A percentile compares a stretch with the other conserved stretches of the same genome.
These are phyloP conservation scores for Malassezia obtusa DNA, from an alignment of 1,284 basidiomycete genomes.

Conservation along the genomic window DNA sequence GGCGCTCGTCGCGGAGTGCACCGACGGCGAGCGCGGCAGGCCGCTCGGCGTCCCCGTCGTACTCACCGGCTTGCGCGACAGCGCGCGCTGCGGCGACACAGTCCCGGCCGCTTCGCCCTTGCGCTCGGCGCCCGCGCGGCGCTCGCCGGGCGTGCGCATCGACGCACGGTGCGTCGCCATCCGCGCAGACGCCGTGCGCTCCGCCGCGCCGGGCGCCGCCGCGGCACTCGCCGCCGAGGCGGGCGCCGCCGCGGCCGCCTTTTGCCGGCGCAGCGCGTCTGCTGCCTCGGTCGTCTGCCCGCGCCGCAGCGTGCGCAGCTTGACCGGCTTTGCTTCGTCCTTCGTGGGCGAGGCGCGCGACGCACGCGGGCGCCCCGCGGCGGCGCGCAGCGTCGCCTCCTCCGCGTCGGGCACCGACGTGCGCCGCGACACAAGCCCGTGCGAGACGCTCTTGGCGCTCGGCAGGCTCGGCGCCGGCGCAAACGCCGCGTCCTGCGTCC, in stretches of 20 bases:
- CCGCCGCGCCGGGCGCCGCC: background rate
- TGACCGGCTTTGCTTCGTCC: slow-evolving; percentile 3
- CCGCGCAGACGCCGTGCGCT: background rate
- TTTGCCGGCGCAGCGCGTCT: slow-evolving; percentile 13
- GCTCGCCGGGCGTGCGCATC: background rate
- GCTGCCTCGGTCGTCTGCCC: slow-evolving; percentile 7
- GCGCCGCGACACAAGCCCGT: background rate
- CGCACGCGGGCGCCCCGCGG: background rate
- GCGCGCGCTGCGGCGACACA: background rate
- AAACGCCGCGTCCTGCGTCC: background rate
- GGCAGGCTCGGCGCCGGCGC: background rate
- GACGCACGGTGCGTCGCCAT: background rate
- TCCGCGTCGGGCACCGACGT: background rate
- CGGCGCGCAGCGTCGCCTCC: background rate
- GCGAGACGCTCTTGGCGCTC: background rate
- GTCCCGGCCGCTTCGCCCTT: background rate
- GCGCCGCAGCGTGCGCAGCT: slow-evolving; percentile 8
- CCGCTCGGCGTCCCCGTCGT: slow-evolving; percentile 10
- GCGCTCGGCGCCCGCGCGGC: no score
- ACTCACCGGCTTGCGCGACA: background rate
- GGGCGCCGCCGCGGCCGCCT: background rate
- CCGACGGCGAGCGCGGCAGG: slow-evolving; percentile 21
- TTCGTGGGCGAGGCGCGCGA: background rate
- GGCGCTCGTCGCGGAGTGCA: slow-evolving; percentile 1
- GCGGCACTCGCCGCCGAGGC: background rate